Evolutionary conservation across 352 stramenopile species (phyloP).

Genomic region (Phytophthora hybrid): DNA sequence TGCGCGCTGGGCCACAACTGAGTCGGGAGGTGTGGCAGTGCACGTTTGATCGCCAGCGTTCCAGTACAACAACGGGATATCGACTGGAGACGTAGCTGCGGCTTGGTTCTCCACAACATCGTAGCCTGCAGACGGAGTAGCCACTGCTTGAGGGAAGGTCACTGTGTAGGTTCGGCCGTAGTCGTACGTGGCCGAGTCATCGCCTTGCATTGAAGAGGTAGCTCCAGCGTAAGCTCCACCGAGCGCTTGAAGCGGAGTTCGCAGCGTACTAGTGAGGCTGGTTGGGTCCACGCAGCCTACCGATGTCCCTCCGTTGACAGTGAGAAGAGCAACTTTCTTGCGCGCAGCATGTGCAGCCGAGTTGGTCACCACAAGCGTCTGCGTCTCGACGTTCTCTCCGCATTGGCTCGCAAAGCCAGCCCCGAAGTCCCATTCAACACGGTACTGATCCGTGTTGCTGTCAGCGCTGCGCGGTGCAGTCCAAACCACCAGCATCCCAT

Average conservation of each 20-base stretch:
- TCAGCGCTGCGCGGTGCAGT: conserved; percentile 87
- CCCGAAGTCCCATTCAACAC: conserved; percentile 95
- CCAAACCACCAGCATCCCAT: conserved; percentile 72
- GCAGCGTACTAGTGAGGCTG: conserved; percentile 24
- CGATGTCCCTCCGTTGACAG: conserved; percentile 3
- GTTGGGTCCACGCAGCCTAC: conserved; percentile 22
- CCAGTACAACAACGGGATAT: conserved; percentile 49
- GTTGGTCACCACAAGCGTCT: conserved; percentile 56
- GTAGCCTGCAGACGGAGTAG: conserved; percentile 12
- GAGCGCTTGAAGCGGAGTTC: conserved; percentile 35
- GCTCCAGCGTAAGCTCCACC: conserved; percentile 41
- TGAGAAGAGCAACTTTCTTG: conserved; percentile 25
- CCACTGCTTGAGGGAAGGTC: conserved; percentile 59
- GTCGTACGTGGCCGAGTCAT: conserved; percentile 70
- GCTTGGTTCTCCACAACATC: conserved; percentile 35
- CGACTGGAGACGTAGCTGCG: conserved; percentile 48
- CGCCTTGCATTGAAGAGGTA: conserved; percentile 50
- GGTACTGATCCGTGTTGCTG: conserved; percentile 77
- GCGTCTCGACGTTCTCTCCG: conserved; percentile 75
- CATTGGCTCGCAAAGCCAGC: conserved; percentile 87
- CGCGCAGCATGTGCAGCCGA: neutral
- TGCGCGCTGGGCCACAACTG: conserved; percentile 38
- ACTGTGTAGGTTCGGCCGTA: conserved; percentile 76
- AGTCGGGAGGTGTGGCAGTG: conserved; percentile 24
- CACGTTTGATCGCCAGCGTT: conserved; percentile 41